Conservation (phyloP, 768 basidiomycete genomes). For the Terana coerulea region DNA sequence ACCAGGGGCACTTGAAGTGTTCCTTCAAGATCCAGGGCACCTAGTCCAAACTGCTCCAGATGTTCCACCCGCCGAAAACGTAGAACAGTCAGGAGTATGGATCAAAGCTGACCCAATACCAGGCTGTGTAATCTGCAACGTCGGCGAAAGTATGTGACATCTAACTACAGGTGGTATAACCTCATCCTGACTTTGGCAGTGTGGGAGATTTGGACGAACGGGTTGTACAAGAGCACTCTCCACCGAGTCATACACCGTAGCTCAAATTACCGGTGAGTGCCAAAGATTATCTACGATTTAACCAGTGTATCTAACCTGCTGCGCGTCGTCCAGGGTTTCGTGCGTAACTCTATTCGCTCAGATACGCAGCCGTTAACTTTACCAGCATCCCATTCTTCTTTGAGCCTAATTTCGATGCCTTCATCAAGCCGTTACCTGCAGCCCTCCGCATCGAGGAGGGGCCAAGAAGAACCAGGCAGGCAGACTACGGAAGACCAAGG, state of each 20-base stretch:
- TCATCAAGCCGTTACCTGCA: conserved; percentile 60
- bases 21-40: conserved; percentile 43
- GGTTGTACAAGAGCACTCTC: conserved; percentile 83
- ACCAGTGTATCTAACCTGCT: conserved; percentile 65
- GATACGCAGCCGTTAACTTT: neutral
- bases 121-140: conserved; percentile 85
- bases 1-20: conserved; percentile 78
- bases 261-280: conserved; percentile 56
- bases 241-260: conserved; percentile 83
- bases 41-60: conserved; percentile 22
- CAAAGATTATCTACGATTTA: no score
- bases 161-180: neutral
- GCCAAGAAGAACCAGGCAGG: conserved; percentile 13
- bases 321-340: neutral
- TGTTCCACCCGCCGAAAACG: conserved; percentile 47
- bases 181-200: conserved; percentile 49
- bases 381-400: conserved; percentile 88
- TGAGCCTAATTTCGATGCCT: conserved; percentile 81
- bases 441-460: conserved; percentile 44
- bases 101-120: conserved; percentile 81
- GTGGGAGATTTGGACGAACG: conserved; percentile 93
- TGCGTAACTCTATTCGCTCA: neutral
- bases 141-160: conserved; percentile 79
- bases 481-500: no score
- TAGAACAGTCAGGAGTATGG: conserved; percentile 58